These are phyloP conservation scores for Ceratocystis colombiana DNA, from an alignment of 2,329 filamentous ascomycete species.

Conservation along the genomic window DNA sequence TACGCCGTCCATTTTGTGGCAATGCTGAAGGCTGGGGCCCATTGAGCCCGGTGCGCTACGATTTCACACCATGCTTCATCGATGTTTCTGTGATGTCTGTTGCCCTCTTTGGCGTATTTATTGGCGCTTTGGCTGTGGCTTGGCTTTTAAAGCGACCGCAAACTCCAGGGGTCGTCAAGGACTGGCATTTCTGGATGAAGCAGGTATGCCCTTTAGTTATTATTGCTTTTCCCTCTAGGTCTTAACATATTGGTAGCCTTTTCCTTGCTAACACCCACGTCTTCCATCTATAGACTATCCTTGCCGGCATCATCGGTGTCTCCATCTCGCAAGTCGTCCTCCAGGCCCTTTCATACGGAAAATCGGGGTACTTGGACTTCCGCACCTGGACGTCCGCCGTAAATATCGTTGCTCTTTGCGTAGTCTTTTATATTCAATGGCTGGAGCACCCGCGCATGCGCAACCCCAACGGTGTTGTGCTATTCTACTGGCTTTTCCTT, in stretches of 20 bases:
- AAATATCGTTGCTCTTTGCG: constrained; percentile 59
- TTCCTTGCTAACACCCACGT: not conserved
- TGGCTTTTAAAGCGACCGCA: constrained; percentile 63
- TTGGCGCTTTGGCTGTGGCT: constrained; percentile 68
- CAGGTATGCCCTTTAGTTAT: constrained; percentile 48
- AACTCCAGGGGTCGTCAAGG: constrained; percentile 58
- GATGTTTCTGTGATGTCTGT: constrained; percentile 78
- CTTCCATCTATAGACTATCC: constrained; percentile 40
- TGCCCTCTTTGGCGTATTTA: constrained; percentile 66
- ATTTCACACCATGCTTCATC: constrained; percentile 95
- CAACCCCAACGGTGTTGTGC: constrained; percentile 74
- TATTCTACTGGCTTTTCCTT: constrained; percentile 88
- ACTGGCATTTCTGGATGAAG: constrained; percentile 90
- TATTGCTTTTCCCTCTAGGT: not conserved
- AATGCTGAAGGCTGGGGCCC: constrained; percentile 95
- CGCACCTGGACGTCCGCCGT: constrained; percentile 71
- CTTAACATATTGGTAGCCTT: not conserved
- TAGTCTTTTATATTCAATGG: constrained; percentile 75
- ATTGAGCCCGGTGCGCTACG: constrained; percentile 73
- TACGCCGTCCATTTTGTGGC: constrained; percentile 67
- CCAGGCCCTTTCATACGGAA: constrained; percentile 60
- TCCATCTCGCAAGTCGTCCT: constrained; percentile 62
- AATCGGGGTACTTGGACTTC: constrained; percentile 69
- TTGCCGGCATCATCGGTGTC: constrained; percentile 57
- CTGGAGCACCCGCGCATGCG: constrained; percentile 73